Percentiles rank a stretch among this genome's conserved stretches.
These are phyloP conservation scores for Aspergillus sclerotioniger DNA, from an alignment of 495 filamentous ascomycete species.

Conservation along the genomic window DNA sequence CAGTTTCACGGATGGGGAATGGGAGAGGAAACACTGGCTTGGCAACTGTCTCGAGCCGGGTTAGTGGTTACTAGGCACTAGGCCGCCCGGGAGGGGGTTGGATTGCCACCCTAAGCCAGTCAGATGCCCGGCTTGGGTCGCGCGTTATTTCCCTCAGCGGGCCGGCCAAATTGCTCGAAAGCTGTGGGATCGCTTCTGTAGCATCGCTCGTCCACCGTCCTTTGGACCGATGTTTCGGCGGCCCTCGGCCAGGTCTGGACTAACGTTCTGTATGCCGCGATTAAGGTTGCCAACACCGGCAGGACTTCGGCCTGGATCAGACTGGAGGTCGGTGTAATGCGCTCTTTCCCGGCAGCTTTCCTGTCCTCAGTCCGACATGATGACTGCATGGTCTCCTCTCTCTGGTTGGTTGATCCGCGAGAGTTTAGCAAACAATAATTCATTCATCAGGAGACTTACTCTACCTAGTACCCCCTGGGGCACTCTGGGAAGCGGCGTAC, in stretches of 20 bases:
- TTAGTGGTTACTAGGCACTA: neutral
- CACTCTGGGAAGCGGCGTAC: neutral
- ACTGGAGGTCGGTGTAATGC: neutral
- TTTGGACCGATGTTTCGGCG: constrained; percentile 3
- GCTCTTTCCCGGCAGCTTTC: neutral
- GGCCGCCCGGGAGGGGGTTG: neutral
- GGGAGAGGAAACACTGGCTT: constrained; percentile 1
- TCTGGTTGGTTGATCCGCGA: neutral
- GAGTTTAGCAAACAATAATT: neutral
- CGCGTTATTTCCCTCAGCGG: neutral
- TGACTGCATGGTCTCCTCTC: neutral
- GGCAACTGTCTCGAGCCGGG: neutral
- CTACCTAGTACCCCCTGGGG: too few relatives aligned
- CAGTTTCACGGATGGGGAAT: neutral
- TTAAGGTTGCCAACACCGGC: constrained; percentile 1
- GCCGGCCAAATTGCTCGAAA: neutral
- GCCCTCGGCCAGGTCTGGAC: constrained; percentile 1
- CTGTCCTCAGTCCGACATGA: constrained; percentile 6
- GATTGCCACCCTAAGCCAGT: neutral
- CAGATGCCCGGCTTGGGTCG: neutral
- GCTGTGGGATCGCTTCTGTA: neutral
- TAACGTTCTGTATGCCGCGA: neutral
- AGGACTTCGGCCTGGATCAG: neutral
- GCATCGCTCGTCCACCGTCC: neutral
- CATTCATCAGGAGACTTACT: neutral